Conservation (phyloP, 345 rosid species). For the Melastoma malabathricum region DNA sequence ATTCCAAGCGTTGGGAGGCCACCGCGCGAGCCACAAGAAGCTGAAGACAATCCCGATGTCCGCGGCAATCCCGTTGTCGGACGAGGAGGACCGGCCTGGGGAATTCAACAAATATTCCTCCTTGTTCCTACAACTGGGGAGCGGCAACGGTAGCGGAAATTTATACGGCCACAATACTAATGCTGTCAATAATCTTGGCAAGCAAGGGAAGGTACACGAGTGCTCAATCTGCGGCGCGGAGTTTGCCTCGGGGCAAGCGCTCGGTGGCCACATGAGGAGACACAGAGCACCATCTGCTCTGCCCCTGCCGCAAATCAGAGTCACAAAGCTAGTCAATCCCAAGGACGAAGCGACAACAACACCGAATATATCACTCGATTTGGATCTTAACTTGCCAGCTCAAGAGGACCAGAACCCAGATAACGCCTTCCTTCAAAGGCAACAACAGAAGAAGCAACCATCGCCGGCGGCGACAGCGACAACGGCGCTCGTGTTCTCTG, state of each 20-base stretch:
- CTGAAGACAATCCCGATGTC: constrained; percentile 23
- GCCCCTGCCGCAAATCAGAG: too few relatives aligned
- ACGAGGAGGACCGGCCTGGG: constrained; percentile 2
- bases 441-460: constrained; percentile 41
- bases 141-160: neutral
- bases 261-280: constrained; percentile 98
- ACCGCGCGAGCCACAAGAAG: constrained; percentile 95
- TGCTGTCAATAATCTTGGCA: neutral
- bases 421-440: constrained; percentile 15
- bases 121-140: constrained; percentile 28
- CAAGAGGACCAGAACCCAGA: constrained; percentile 54
- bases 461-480: constrained; percentile 24
- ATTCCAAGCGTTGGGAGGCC: constrained; percentile 99
- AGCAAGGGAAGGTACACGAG: constrained; percentile 58
- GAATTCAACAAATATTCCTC: constrained; percentile 26
- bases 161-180: constrained; percentile 3
- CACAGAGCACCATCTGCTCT: constrained; percentile 29
- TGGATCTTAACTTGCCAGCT: constrained; percentile 97
- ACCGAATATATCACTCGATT: constrained; percentile 50
- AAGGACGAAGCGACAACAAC: constrained; percentile 27
- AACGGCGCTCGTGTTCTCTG: constrained; percentile 47
- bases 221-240: constrained; percentile 87
- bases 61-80: constrained; percentile 8
- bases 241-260: constrained; percentile 89
- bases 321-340: constrained; percentile 27